Percentiles rank a stretch among this genome's conserved stretches.
These are phyloP conservation scores for Paraglomus brasilianum DNA, from an alignment of 192 early-diverging fungal genomes.

Conservation along the genomic window DNA sequence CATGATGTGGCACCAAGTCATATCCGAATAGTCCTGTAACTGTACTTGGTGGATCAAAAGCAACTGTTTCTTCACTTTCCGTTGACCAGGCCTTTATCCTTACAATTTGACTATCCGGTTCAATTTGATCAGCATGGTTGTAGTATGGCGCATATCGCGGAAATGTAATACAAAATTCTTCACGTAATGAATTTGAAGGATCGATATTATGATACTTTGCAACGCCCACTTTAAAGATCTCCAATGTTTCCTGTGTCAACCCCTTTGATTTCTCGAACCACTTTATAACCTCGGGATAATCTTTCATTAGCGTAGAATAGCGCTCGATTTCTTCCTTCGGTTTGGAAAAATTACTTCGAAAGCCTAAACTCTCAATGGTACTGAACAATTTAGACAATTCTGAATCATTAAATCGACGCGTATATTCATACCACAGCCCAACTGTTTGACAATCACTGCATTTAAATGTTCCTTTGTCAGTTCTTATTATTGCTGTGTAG, in stretches of 20 bases:
- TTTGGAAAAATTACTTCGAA: constrained; percentile 36
- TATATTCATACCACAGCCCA: constrained; percentile 60
- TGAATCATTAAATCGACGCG: constrained; percentile 42
- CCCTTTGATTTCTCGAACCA: constrained; percentile 32
- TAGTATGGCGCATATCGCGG: constrained; percentile 37
- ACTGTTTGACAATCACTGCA: constrained; percentile 57
- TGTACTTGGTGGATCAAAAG: constrained; percentile 54
- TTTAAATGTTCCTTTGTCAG: constrained; percentile 51
- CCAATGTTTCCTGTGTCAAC: constrained; percentile 27
- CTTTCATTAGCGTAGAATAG: constrained; percentile 37
- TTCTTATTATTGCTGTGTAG: constrained; percentile 54
- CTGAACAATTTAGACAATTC: constrained; percentile 35
- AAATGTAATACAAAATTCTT: constrained; percentile 40
- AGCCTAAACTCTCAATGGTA: constrained; percentile 34
- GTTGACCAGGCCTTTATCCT: constrained; percentile 54
- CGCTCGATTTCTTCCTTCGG: constrained; percentile 45
- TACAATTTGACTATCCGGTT: constrained; percentile 39
- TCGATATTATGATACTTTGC: constrained; percentile 40
- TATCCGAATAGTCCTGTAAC: constrained; percentile 63
- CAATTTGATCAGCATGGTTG: not conserved
- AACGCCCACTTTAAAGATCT: constrained; percentile 48
- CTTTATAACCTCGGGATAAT: constrained; percentile 41
- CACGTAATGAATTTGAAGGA: constrained; percentile 29
- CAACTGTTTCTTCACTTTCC: constrained; percentile 41
- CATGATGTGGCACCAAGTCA: constrained; percentile 46